These are phyloP conservation scores for Bacterosira constricta DNA, from an alignment of 108 stramenopile species.

Conservation along the genomic window DNA sequence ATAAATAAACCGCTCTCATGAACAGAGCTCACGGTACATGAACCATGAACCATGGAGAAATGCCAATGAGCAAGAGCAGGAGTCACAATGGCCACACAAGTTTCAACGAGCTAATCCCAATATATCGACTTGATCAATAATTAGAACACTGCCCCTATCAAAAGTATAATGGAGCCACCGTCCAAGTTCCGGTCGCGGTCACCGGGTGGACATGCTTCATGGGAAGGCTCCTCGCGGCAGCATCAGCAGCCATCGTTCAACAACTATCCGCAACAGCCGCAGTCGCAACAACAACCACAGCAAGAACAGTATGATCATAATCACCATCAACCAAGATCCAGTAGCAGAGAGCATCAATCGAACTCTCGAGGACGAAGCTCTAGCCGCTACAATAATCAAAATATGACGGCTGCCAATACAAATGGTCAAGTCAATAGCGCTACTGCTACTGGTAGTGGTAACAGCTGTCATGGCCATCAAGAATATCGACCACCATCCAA, in stretches of 20 bases:
- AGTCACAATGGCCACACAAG: neutral
- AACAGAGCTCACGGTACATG: too few relatives aligned
- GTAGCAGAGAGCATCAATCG: neutral
- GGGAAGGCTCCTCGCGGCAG: too few relatives aligned
- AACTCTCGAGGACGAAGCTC: neutral
- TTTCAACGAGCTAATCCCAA: too few relatives aligned
- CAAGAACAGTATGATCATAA: too few relatives aligned
- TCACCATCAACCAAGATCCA: too few relatives aligned
- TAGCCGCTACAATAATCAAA: neutral
- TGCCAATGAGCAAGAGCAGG: neutral
- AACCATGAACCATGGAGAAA: too few relatives aligned
- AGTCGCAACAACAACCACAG: too few relatives aligned
- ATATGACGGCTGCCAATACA: neutral
- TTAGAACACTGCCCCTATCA: too few relatives aligned
- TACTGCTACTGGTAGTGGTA: neutral
- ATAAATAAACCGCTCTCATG: neutral
- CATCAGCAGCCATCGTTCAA: neutral
- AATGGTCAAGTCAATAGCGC: too few relatives aligned
- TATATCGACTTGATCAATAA: too few relatives aligned
- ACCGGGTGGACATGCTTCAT: neutral
- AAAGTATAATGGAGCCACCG: conserved; percentile 3
- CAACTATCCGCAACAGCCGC: neutral
- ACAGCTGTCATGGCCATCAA: too few relatives aligned
- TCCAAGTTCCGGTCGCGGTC: neutral
- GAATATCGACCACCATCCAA: neutral